These are phyloP conservation scores for Ophiostoma sp. DNA, from an alignment of 2,329 filamentous ascomycete genomes.

Conservation along the genomic window DNA sequence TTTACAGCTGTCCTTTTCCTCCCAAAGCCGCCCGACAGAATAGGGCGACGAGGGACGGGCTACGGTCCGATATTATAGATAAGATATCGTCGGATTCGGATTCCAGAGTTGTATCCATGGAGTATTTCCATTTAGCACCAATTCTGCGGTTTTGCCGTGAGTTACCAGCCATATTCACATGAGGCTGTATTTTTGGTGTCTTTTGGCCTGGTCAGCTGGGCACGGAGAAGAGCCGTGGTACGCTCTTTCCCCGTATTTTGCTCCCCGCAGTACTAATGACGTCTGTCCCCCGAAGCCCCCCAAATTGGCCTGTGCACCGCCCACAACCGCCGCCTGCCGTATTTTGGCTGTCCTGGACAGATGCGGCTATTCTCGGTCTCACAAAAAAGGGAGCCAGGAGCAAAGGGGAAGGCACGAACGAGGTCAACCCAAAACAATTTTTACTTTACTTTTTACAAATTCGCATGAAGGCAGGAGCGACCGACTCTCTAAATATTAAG, in stretches of 20 bases:
- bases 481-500: background rate
- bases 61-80: background rate
- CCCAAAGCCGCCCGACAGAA: background rate
- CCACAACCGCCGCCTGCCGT: slow-evolving; percentile 13
- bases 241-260: background rate
- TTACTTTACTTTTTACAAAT: background rate
- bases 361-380: slow-evolving; percentile 29
- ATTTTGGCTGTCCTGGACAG: slow-evolving; percentile 1
- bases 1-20: background rate
- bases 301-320: slow-evolving; percentile 5
- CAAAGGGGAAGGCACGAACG: slow-evolving; percentile 23
- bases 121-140: background rate
- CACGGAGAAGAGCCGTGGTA: background rate
- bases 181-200: background rate
- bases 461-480: background rate
- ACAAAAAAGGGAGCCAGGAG: slow-evolving; percentile 7
- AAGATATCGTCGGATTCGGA: background rate
- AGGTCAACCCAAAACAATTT: slow-evolving; percentile 4
- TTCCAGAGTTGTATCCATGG: background rate
- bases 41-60: background rate
- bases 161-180: background rate
- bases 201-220: background rate
- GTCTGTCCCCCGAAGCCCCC: slow-evolving; percentile 10
- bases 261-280: slow-evolving; percentile 1
- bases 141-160: background rate